Evolutionary conservation across 192 early-diverging fungal genomes (phyloP), one percentile per base, ranked within the genome.

Genomic region (Backusella circina): DNA sequence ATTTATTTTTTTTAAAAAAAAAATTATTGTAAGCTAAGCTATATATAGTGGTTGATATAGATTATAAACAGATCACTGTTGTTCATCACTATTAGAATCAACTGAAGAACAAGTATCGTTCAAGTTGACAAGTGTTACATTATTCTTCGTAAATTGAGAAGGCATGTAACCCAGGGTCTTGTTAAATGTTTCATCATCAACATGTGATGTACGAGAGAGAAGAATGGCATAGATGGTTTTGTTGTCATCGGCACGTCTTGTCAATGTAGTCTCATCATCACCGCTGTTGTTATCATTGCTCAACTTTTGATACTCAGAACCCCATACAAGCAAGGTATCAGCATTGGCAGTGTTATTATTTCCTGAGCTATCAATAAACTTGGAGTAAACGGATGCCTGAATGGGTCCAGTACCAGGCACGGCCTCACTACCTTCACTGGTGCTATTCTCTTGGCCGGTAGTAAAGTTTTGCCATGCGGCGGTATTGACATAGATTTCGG

Each of bases 131-230:
- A 61, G 10, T 4, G 54, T 61, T 2, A 28, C 9, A 28, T 61
- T 61, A 8, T 61, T 61, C 8, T 61, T 3, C 12, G 2, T 13
- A 9, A 61, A 13, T 28, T 1, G 6, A 12, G 21, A 21, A 30
- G 69, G 69, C n/a, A 71, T 5, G 1, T 39, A 37, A 41, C 23
- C 26, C 44, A 71, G 31, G 10, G 41, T 71, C 13, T 50, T 71
- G 69, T 71, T 71, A 30, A 71, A 71, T 10, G 41, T 47, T 23
- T 44, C 41, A 30, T 71, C 69, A 44, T 71, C 69, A 1, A 71
- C 38, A 30, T 30, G 30, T 31, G 69, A 47, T 30, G 21, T 8
- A 16, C 69, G 69, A 30, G 69, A 41, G 28, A 71, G 39, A 23
- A 71, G 28, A n/a, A 41, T 41, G 16, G 69, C 69, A 44, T 71